Base-by-base conservation (phyloP, 2,329 filamentous ascomycete genomes). In the Aspergillaceae sp. region DNA sequence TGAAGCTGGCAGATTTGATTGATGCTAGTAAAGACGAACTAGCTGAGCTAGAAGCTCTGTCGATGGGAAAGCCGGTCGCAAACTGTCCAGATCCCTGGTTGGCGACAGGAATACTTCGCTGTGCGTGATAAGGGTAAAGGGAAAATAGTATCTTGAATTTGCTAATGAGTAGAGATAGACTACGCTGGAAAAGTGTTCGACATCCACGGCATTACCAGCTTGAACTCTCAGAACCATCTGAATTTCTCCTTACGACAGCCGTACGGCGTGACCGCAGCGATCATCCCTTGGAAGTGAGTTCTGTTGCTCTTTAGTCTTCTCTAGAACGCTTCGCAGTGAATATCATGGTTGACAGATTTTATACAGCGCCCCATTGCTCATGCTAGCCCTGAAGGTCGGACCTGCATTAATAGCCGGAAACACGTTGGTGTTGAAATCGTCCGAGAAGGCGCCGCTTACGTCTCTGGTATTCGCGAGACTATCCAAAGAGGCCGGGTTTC, bases 31-130 rank as follows among this genome's bases (percentile, higher is more conserved):
- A 54, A 10, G 46, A 54, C 9, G 59, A 64, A 33, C 50, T 66
- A 3, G 59, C 62, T 4, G 43, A 56, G 11, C 50, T 67, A 1
- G 63, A 67, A 41, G 63, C 64, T 2, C 46, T 62, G 4, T 64
- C 58, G 2, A 66, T 64, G 58, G 64, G 64, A 3, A 52, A 53
- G 7, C 63, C 63, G 0, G 53, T 64, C 10, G 50, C 56, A 38
- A 4, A 36, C 19, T 10, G 9, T n/a, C 34, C 36, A 27, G 11
- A 38, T 38, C 4, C 7, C n/a, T 38, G 19, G 19, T 19, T 19
- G 19, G 19, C 19, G 19, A 36, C 34, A 5, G 34, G 10, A 36
- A 36, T 11, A 36, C 34, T 36, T 11, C n/a, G 34, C 10, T 36
- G 34, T 36, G n/a, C n/a, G 34, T 36, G 19, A 5, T 11, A 10